A percentile compares a stretch with the other conserved stretches of the same genome.
phyloP scores from a whole-genome alignment of 768 basidiomycete species.

The Pleurotus citrinopileatus region DNA sequence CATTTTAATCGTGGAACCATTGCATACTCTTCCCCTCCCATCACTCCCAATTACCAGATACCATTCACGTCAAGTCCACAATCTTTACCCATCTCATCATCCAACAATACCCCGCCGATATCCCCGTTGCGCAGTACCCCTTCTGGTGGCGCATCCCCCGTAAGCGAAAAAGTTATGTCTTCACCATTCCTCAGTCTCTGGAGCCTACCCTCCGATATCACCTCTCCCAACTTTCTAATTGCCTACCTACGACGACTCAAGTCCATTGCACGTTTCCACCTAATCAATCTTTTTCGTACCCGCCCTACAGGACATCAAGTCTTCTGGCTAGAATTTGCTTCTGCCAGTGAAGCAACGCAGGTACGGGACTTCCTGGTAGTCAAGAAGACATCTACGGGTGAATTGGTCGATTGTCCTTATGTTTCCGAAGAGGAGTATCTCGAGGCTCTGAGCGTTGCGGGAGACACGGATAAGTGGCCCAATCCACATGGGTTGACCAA shows the following conservation, averaged over 20 bases:
- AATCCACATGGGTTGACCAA: constrained; percentile 9
- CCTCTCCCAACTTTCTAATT: background rate
- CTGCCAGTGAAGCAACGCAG: constrained; percentile 1
- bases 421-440: constrained; percentile 6
- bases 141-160: constrained; percentile 4
- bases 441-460: background rate
- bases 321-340: constrained; percentile 9
- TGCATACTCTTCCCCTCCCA: constrained; percentile 1
- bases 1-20: constrained; percentile 2
- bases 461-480: constrained; percentile 6
- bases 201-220: constrained; percentile 7
- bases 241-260: constrained; percentile 5
- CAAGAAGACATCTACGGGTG: constrained; percentile 6
- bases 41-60: constrained; percentile 1
- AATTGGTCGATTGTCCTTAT: constrained; percentile 5
- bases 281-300: constrained; percentile 5
- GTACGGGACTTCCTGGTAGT: constrained; percentile 6
- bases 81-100: background rate
- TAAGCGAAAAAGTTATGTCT: background rate
- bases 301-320: constrained; percentile 3
- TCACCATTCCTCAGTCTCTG: constrained; percentile 3
- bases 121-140: constrained; percentile 2
- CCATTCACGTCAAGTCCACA: constrained; percentile 6
- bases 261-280: constrained; percentile 9
- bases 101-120: constrained; percentile 6